phyloP scores from a whole-genome alignment of 441 rosid species.

The Breynia disticha region DNA sequence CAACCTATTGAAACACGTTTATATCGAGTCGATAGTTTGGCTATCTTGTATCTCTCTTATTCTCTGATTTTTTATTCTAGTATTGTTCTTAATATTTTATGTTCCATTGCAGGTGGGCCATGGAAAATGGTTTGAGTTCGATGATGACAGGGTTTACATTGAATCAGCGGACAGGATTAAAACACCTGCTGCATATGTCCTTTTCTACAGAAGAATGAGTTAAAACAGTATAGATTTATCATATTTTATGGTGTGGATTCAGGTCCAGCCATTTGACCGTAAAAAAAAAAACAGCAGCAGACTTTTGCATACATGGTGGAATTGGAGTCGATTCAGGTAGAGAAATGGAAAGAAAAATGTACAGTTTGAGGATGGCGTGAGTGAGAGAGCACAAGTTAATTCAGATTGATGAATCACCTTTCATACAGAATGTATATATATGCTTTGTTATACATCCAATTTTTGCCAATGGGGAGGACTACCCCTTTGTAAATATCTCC shows the following conservation, averaged over 20 bases:
- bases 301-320: background rate
- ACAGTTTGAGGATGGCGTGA: background rate
- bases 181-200: slow-evolving; percentile 85
- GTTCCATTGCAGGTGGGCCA: slow-evolving; percentile 61
- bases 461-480: no score
- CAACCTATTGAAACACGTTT: no score
- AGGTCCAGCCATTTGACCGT: background rate
- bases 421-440: no score
- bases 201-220: slow-evolving; percentile 72
- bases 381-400: no score
- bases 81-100: background rate
- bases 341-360: background rate
- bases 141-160: slow-evolving; percentile 58
- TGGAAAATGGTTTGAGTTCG: slow-evolving; percentile 81
- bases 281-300: background rate
- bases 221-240: background rate
- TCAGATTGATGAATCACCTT: no score
- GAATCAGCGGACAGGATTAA: slow-evolving; percentile 61
- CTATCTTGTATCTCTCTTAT: no score
- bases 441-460: background rate
- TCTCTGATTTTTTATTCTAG: no score
- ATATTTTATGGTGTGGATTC: background rate
- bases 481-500: no score
- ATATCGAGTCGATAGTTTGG: no score
- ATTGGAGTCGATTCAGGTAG: background rate